These are phyloP conservation scores for Lepidium africanum DNA, from an alignment of 345 rosid genomes.

Conservation along the genomic window DNA sequence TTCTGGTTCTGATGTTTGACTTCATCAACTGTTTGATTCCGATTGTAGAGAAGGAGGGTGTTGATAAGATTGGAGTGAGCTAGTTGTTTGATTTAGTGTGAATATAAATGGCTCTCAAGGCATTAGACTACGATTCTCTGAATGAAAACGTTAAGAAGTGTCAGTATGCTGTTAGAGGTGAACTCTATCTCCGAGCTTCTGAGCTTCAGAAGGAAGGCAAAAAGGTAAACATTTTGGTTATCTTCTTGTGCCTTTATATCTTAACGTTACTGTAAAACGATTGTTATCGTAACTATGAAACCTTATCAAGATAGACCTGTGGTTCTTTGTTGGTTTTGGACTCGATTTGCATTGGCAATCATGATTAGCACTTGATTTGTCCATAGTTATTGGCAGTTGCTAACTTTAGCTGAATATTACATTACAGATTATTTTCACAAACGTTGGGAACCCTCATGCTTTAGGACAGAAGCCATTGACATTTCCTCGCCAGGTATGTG, in stretches of 20 bases:
- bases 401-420: conserved; percentile 7
- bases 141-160: conserved; percentile 94
- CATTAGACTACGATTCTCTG: conserved; percentile 63
- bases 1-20: neutral
- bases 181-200: conserved; percentile 97
- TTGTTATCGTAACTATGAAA: neutral
- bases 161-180: conserved; percentile 93
- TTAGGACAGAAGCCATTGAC: conserved; percentile 92
- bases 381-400: neutral
- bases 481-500: conserved; percentile 84
- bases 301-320: neutral
- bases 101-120: conserved; percentile 50
- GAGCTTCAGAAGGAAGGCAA: conserved; percentile 99
- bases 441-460: conserved; percentile 99
- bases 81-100: neutral
- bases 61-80: conserved; percentile 10
- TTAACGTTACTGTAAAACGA: neutral
- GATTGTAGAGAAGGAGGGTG: neutral
- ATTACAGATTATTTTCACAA: conserved; percentile 87
- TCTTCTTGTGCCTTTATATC: neutral
- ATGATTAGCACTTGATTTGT: neutral
- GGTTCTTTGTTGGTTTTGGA: neutral
- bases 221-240: conserved; percentile 42
- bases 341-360: neutral
- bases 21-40: neutral